Conservation (phyloP, 2,329 filamentous ascomycete species). For the Hyphodiscus sp. region DNA sequence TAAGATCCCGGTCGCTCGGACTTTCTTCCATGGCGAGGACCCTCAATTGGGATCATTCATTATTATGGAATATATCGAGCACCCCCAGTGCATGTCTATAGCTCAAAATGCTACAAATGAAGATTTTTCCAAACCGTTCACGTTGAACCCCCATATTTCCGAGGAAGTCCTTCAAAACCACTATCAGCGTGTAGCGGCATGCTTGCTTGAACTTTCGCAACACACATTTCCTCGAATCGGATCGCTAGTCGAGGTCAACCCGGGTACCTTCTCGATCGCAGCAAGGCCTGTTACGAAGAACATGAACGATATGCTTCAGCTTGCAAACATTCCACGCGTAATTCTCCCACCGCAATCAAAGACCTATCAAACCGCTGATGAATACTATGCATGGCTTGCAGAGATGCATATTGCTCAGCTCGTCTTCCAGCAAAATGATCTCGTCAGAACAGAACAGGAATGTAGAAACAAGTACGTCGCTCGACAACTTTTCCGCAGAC, state of each 20-base stretch:
- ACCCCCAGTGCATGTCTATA: too few species aligned
- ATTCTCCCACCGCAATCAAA: conserved; percentile 5
- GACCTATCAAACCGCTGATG: conserved; percentile 3
- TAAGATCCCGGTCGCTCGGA: too few species aligned
- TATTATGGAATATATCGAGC: too few species aligned
- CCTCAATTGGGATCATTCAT: too few species aligned
- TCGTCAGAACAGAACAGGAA: conserved; percentile 32
- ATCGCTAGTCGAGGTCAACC: conserved; percentile 3
- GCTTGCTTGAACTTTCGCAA: conserved; percentile 3
- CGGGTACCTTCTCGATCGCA: not conserved
- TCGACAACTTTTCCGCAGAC: conserved; percentile 28
- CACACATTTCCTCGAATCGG: conserved; percentile 5
- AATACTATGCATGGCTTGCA: conserved; percentile 9
- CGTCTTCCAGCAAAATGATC: conserved; percentile 35
- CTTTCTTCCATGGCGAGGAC: too few species aligned
- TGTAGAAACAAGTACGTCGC: conserved; percentile 28
- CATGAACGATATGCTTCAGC: conserved; percentile 12
- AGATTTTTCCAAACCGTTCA: too few species aligned
- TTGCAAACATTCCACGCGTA: conserved; percentile 6
- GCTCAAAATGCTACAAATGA: too few species aligned
- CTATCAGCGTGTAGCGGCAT: conserved; percentile 2
- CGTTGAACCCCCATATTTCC: conserved; percentile 24
- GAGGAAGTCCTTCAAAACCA: not conserved
- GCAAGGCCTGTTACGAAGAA: conserved; percentile 9
- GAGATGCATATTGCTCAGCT: conserved; percentile 34